Percentiles rank a stretch among this genome's conserved stretches.
phyloP scores from a whole-genome alignment of 2,329 filamentous ascomycete species.

The Cordyceps cicadae region DNA sequence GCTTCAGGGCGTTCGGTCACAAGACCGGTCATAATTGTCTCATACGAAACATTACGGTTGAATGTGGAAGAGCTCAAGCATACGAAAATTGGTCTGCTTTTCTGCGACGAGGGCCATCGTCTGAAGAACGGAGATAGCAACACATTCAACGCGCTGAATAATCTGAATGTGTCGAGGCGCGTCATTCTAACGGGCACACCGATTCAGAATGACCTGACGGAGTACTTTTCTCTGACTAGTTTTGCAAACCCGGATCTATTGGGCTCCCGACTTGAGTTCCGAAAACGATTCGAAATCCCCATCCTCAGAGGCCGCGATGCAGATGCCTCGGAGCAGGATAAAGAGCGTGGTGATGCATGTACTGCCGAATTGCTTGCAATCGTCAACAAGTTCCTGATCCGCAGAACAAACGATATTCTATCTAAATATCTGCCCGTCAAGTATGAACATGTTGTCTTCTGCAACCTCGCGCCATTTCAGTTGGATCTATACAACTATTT shows the following conservation, averaged over 20 bases:
- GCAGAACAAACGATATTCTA: slow-evolving; percentile 92
- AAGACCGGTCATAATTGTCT: slow-evolving; percentile 90
- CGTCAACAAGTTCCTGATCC: slow-evolving; percentile 98
- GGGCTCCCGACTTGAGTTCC: slow-evolving; percentile 81
- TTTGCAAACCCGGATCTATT: slow-evolving; percentile 93
- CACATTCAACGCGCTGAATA: slow-evolving; percentile 86
- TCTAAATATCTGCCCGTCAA: slow-evolving; percentile 97
- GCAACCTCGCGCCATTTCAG: slow-evolving; percentile 88
- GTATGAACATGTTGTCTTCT: slow-evolving; percentile 99
- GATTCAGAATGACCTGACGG: slow-evolving; percentile 96
- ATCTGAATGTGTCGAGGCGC: slow-evolving; percentile 77
- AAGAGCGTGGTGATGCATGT: slow-evolving; percentile 74
- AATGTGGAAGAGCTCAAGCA: slow-evolving; percentile 86
- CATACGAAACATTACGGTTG: slow-evolving; percentile 88
- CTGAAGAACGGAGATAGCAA: slow-evolving; percentile 95
- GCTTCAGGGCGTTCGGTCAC: slow-evolving; percentile 82
- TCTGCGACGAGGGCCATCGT: slow-evolving; percentile 94
- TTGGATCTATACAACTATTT: slow-evolving; percentile 93
- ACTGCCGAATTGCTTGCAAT: slow-evolving; percentile 70
- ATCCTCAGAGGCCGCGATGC: slow-evolving; percentile 89
- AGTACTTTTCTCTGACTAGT: slow-evolving; percentile 92
- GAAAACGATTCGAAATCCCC: slow-evolving; percentile 87
- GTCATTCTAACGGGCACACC: slow-evolving; percentile 96
- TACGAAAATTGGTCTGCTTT: slow-evolving; percentile 81
- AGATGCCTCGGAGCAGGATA: slow-evolving; percentile 73